phyloP scores from a whole-genome alignment of 1,139 yeast species.

The Pneumocystis canis region DNA sequence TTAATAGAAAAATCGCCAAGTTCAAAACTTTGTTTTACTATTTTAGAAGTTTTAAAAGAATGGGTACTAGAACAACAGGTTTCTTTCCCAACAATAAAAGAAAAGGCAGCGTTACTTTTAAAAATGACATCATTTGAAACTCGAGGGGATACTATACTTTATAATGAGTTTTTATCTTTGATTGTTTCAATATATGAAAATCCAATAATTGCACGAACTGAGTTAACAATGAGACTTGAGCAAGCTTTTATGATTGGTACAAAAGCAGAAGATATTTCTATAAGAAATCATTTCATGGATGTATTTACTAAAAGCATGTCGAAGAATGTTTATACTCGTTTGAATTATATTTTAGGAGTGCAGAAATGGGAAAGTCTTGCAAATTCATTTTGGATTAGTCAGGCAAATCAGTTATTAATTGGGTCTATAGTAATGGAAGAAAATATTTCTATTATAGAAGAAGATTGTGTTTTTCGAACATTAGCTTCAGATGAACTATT shows the following conservation, averaged over 20 bases:
- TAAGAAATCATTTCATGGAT: conserved; percentile 65
- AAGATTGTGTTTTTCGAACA: conserved; percentile 11
- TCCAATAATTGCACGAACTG: conserved; percentile 64
- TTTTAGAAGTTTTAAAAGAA: conserved; percentile 60
- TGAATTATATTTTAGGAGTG: conserved; percentile 73
- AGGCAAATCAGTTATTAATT: conserved; percentile 73
- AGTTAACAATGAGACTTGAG: conserved; percentile 87
- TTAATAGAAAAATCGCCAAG: conserved; percentile 80
- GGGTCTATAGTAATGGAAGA: conserved; percentile 51
- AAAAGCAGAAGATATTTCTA: conserved; percentile 57
- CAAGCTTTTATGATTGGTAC: conserved; percentile 95
- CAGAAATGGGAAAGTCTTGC: conserved; percentile 95
- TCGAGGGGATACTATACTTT: conserved; percentile 67
- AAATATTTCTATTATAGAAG: conserved; percentile 1
- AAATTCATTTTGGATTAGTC: conserved; percentile 89
- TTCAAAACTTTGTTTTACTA: conserved; percentile 55
- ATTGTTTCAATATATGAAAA: conserved; percentile 81
- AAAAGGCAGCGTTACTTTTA: conserved; percentile 83
- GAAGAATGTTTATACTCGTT: conserved; percentile 58
- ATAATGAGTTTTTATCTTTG: conserved; percentile 70
- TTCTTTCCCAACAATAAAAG: conserved; percentile 86
- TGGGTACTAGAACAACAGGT: conserved; percentile 85
- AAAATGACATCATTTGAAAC: conserved; percentile 90
- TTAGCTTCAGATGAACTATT: conserved; percentile 12
- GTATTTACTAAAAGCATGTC: conserved; percentile 73